Evolutionary conservation across 1,284 basidiomycete genomes (phyloP).

Genomic region (Cerrena zonata): DNA sequence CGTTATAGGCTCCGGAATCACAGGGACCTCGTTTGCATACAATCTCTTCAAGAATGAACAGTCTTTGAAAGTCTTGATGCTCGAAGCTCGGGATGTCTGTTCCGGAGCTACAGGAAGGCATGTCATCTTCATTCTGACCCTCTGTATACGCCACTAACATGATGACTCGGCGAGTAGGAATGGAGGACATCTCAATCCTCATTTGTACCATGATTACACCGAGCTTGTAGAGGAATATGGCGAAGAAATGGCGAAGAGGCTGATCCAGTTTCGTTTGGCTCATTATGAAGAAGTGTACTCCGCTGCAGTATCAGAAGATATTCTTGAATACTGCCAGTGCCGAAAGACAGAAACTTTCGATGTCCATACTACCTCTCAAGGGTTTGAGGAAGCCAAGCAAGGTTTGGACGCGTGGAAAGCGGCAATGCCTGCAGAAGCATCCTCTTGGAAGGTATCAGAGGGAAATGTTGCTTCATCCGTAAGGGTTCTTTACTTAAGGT

Average conservation of each 20-base stretch:
- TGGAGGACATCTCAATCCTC: constrained; percentile 64
- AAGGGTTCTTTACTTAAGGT: too few relatives aligned
- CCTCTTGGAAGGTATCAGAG: constrained; percentile 27
- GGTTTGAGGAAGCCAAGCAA: constrained; percentile 31
- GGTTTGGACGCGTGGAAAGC: constrained; percentile 31
- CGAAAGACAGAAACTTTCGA: constrained; percentile 40
- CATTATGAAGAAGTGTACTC: constrained; percentile 46
- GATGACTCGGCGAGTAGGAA: constrained; percentile 38
- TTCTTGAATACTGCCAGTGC: constrained; percentile 37
- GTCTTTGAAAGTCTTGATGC: constrained; percentile 46
- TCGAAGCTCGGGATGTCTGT: constrained; percentile 65
- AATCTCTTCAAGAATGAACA: constrained; percentile 40
- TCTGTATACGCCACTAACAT: neutral
- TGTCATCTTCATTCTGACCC: too few relatives aligned
- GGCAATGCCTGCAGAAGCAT: constrained; percentile 36
- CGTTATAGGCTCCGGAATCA: constrained; percentile 67
- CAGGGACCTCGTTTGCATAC: constrained; percentile 54
- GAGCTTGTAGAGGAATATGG: constrained; percentile 45
- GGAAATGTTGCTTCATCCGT: constrained; percentile 33
- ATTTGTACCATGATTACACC: constrained; percentile 55
- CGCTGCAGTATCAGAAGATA: constrained; percentile 42
- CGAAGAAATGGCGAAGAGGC: constrained; percentile 40
- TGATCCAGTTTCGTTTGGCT: constrained; percentile 54
- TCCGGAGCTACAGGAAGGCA: constrained; percentile 68
- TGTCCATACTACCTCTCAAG: constrained; percentile 30